Base-by-base conservation (phyloP, 768 basidiomycete genomes). In the Candolleomyces efflorescens region DNA sequence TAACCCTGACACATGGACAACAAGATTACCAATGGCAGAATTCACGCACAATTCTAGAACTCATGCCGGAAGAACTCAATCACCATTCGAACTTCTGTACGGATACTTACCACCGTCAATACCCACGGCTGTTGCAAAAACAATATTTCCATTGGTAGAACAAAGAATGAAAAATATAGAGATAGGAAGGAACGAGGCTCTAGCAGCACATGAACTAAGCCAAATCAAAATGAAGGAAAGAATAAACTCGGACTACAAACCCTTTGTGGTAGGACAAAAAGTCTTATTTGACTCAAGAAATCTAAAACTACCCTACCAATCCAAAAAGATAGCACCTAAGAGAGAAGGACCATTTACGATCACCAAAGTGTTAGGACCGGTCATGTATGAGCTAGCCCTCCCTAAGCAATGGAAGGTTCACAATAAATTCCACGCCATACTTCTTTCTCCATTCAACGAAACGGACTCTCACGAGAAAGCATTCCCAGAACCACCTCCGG, bases 281-380 rank as follows among this genome's bases (percentile, higher is more conserved):
- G 65, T 67, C 5, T 67, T 60, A 60, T 37, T 65, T 1, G 61
- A 67, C 23, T 46, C 59, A 0, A 55, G 27, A 10, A 66, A 64
- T 48, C 54, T 65, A 0, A 55, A 51, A 15, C 23, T 55, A 0
- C 18, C 11, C 0, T 60, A 63, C 53, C 18, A 17, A 2, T 61
- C 61, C 23, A 63, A 59, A 50, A 65, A 67, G 32, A 57, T 67
- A 5, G 7, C 61, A 0, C 58, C 59, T 0, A 62, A 60, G 56
- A 22, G 41, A 26, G 46, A 47, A 61, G 64, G 62, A 58, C 64
- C 60, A 18, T 64, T 63, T 24, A 12, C 1, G 22, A 64, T 64
- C 37, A 43, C 15, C 24, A n/a, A 63, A 41, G 65, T n/a, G 1
- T 7, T 54, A 1, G 36, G 36, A 43, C 15, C 53, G 1, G n/a